Evolutionary conservation across 148 eudicot genomes (phyloP), one percentile per base, ranked within the genome.

Genomic region (Diospyros kaki): DNA sequence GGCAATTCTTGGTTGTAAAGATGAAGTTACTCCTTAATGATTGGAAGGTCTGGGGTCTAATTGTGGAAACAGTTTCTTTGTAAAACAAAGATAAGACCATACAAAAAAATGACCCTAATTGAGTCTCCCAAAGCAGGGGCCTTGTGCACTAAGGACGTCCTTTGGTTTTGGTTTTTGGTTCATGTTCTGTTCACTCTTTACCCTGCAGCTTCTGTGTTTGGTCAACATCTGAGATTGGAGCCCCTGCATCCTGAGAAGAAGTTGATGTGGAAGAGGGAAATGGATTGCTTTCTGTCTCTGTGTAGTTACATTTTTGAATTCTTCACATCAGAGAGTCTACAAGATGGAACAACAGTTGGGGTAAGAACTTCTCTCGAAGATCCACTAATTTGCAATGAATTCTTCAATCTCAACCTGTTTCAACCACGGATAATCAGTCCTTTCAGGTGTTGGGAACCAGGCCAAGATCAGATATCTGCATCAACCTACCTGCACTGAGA

Each of bases 221-320:
- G 99, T 17, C 90, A 89, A 46, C 96, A 88, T 17, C 83, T 83
- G 79, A 95, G 84, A 74, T 72, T 95, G 61, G 99, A 95, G 77
- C 99, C 99, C n/a, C 71, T 95, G 72, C 88, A 89, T 74, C 79
- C 77, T 14, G 98, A 91, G 75, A 95, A 93, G 80, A 93, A 89
- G 76, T 39, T 79, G 77, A 93, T 87, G 93, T 95, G 99, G 99
- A 93, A 86, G 79, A 86, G 91, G 79, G 99, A 95, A 80, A 95
- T 95, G 98, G 89, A 89, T 68, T 93, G 99, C 66, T 88, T 95
- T 52, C 84, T 91, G 58, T 88, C 98, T n/a, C 85, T 95, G 11
- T 95, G 99, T 70, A 98, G 93, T 66, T 87, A 84, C 82, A 91
- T 95, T 66, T 87, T 91, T n/a, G 99, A 95, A 80, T 81, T 87